Conservation (phyloP, 805 yeast genomes). For the Hanseniaspora lachancei region DNA sequence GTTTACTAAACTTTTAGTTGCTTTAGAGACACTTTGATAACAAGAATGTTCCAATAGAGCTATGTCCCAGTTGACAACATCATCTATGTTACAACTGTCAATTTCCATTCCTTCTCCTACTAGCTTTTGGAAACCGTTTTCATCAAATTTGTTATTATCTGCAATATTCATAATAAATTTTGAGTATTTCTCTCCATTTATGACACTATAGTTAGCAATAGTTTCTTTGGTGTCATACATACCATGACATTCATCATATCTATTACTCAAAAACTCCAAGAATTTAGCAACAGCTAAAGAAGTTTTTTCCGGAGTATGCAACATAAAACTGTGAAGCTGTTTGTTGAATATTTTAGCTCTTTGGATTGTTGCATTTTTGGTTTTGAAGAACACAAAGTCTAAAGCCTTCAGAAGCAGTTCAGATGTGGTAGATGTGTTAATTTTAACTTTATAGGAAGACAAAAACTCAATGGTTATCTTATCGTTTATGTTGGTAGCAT, state of each 20-base stretch:
- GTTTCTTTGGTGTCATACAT: constrained; percentile 81
- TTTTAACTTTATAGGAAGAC: constrained; percentile 43
- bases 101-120: constrained; percentile 12
- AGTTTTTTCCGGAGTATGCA: constrained; percentile 81
- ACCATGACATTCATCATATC: constrained; percentile 60
- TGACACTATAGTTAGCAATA: constrained; percentile 65
- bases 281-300: constrained; percentile 65
- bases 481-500: constrained; percentile 28
- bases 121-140: constrained; percentile 6
- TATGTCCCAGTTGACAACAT: constrained; percentile 84
- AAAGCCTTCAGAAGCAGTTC: constrained; percentile 67
- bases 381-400: constrained; percentile 68
- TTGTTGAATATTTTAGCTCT: constrained; percentile 76
- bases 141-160: constrained; percentile 10
- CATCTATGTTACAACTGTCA: constrained; percentile 70
- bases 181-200: constrained; percentile 49
- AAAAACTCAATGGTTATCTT: not conserved
- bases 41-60: constrained; percentile 69
- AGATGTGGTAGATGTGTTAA: constrained; percentile 77
- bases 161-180: not conserved
- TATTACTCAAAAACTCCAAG: constrained; percentile 57
- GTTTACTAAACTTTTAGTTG: constrained; percentile 20
- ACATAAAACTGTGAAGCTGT: constrained; percentile 50
- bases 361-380: constrained; percentile 50
- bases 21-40: constrained; percentile 66